Evolutionary conservation across 306 rosid genomes (phyloP).

Genomic region (Rubus parviflorus): DNA sequence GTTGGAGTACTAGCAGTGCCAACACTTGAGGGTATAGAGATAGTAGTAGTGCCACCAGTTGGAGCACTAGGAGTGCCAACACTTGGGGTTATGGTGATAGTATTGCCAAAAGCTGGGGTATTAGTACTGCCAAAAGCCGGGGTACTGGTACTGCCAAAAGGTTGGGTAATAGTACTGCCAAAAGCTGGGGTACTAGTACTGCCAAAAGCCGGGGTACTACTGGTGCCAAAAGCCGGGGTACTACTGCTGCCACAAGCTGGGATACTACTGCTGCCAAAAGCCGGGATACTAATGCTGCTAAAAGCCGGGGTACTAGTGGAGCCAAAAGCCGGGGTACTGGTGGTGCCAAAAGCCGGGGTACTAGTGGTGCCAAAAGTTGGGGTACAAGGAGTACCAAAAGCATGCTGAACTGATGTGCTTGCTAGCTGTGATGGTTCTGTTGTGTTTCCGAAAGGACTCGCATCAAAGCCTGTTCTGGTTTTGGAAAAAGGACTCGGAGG

Average conservation of each 20-base stretch:
- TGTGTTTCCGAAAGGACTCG: not conserved
- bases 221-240: not conserved
- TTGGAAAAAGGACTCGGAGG: not conserved
- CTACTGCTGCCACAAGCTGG: not conserved
- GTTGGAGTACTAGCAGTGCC: not conserved
- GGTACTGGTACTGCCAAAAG: not conserved
- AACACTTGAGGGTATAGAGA: not conserved
- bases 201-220: not conserved
- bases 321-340: not conserved
- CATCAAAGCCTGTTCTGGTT: not conserved
- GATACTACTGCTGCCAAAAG: no score
- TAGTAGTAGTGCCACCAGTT: not conserved
- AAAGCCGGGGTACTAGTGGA: not conserved
- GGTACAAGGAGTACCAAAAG: no score
- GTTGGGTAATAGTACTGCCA: not conserved
- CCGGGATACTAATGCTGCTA: no score
- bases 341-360: not conserved
- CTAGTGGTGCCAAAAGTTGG: not conserved
- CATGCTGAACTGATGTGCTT: no score
- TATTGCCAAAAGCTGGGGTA: not conserved
- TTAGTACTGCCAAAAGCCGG: not conserved
- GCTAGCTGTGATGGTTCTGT: no score
- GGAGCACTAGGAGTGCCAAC: not conserved
- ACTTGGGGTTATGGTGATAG: not conserved
- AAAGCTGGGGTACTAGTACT: not conserved